A percentile compares a stretch with the other conserved stretches of the same genome.
phyloP scores from a whole-genome alignment of 345 rosid genomes.

The Pistacia atlantica region DNA sequence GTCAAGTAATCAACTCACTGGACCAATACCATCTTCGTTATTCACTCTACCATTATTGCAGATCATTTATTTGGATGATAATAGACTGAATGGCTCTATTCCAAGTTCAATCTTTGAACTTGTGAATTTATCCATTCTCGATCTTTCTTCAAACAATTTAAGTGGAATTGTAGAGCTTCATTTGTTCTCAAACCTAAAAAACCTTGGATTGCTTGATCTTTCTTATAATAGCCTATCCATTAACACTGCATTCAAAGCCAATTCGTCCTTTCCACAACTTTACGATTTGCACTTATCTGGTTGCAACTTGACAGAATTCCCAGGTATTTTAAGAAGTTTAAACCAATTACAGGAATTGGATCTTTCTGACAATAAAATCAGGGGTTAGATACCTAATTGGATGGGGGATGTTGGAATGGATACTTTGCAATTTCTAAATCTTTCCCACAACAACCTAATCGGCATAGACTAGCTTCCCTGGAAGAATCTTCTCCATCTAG shows the following conservation, averaged over 20 bases:
- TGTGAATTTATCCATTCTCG: not conserved
- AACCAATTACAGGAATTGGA: not conserved
- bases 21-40: too few species aligned
- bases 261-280: not conserved
- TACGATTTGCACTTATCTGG: not conserved
- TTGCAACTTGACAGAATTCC: constrained; percentile 7
- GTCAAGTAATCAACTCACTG: not conserved
- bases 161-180: constrained; percentile 23
- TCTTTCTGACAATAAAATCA: not conserved
- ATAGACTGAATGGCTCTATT: constrained; percentile 16
- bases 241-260: not conserved
- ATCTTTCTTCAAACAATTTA: constrained; percentile 18
- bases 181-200: constrained; percentile 21
- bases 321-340: not conserved
- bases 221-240: not conserved
- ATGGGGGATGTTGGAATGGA: not conserved
- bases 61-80: not conserved
- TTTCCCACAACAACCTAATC: constrained; percentile 5
- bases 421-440: not conserved
- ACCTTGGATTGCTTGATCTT: constrained; percentile 1
- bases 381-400: constrained; percentile 8
- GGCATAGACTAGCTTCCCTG: not conserved
- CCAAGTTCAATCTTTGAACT: constrained; percentile 16
- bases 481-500: not conserved
- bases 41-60: too few species aligned